These are phyloP conservation scores for Curvularia verruculosa DNA, from an alignment of 2,329 filamentous ascomycete species.

Conservation along the genomic window DNA sequence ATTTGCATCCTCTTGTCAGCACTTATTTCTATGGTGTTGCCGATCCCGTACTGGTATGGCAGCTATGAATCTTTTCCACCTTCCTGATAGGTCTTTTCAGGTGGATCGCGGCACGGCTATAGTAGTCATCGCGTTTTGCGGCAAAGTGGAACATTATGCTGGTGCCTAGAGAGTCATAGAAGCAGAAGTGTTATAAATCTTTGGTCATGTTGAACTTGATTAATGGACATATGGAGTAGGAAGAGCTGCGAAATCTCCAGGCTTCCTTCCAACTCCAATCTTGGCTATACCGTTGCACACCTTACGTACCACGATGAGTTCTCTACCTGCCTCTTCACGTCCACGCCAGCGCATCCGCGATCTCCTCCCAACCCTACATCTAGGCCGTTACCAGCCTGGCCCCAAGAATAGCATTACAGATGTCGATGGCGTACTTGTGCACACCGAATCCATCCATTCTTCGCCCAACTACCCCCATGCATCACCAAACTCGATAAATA, in stretches of 20 bases:
- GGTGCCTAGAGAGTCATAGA: not conserved
- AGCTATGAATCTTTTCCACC: not conserved
- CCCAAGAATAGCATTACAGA: conserved; percentile 54
- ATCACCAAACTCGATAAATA: conserved; percentile 45
- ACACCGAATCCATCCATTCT: conserved; percentile 48
- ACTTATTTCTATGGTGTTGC: too few relatives aligned
- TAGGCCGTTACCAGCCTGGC: conserved; percentile 49
- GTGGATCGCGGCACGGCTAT: not conserved
- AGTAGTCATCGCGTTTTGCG: not conserved
- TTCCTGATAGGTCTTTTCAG: not conserved
- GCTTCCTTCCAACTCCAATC: not conserved
- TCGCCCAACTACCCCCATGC: conserved; percentile 39
- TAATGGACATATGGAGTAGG: not conserved
- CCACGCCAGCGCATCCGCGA: conserved; percentile 47
- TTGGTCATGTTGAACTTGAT: not conserved
- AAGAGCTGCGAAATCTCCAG: too few relatives aligned
- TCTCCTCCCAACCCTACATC: conserved; percentile 46
- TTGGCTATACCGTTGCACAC: not conserved
- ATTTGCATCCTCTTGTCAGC: not conserved
- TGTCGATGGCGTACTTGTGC: conserved; percentile 52
- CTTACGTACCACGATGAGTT: conserved; percentile 16
- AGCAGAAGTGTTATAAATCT: not conserved
- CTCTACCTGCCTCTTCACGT: conserved; percentile 1
- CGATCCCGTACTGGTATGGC: not conserved
- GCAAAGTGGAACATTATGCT: not conserved